Conservation (phyloP, 768 basidiomycete genomes). For the Trametes coccinea region DNA sequence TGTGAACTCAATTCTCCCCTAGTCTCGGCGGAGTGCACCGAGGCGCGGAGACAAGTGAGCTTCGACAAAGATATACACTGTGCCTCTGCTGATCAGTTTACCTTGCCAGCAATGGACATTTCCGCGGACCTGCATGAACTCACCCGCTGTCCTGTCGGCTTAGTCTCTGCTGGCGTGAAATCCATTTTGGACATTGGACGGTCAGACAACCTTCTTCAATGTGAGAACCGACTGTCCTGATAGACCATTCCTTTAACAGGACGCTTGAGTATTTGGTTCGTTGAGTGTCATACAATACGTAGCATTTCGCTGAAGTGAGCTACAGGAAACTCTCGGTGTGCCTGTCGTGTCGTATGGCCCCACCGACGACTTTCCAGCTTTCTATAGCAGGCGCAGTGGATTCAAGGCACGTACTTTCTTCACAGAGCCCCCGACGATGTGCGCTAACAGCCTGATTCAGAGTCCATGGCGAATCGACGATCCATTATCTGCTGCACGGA, state of each 20-base stretch:
- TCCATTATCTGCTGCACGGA: slow-evolving; percentile 64
- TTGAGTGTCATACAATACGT: neutral
- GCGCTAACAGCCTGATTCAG: slow-evolving; percentile 38
- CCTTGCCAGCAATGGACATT: slow-evolving; percentile 85
- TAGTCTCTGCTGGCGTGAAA: slow-evolving; percentile 93
- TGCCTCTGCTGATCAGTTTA: neutral
- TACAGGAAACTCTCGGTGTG: slow-evolving; percentile 92
- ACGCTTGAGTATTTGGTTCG: slow-evolving; percentile 79
- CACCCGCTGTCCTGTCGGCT: slow-evolving; percentile 83
- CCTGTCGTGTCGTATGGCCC: slow-evolving; percentile 80
- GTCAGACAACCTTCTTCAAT: slow-evolving; percentile 34
- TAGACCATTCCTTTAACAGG: slow-evolving; percentile 36
- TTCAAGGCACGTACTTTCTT: slow-evolving; percentile 51
- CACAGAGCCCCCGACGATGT: too few species aligned
- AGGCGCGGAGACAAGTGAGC: slow-evolving; percentile 64
- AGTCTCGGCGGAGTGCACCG: slow-evolving; percentile 86
- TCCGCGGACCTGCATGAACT: slow-evolving; percentile 94
- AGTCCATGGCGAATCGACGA: slow-evolving; percentile 76
- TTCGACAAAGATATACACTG: neutral
- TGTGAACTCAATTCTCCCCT: neutral
- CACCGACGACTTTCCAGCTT: slow-evolving; percentile 88
- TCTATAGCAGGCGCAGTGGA: slow-evolving; percentile 85
- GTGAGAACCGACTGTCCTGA: neutral
- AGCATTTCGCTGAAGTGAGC: neutral
- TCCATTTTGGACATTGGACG: slow-evolving; percentile 92